Evolutionary conservation across 139 green algal species (phyloP).

Genomic region (Volvox africanus): DNA sequence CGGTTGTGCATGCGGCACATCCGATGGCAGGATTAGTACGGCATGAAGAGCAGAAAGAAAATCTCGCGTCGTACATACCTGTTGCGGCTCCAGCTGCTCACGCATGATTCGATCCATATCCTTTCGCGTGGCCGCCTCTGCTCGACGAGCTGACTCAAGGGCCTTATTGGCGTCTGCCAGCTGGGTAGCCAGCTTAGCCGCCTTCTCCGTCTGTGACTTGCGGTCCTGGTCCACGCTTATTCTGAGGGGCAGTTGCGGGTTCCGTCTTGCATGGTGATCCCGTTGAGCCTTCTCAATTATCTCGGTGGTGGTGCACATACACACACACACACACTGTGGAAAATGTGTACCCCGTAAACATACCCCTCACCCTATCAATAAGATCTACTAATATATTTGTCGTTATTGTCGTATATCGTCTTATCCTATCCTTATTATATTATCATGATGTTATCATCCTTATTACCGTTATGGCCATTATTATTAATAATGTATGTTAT

Average conservation of each 20-base stretch:
- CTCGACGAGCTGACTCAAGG: neutral
- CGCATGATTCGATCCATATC: slow-evolving; percentile 39
- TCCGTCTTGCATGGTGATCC: too few relatives aligned
- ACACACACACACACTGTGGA: too few relatives aligned
- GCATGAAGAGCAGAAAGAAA: neutral
- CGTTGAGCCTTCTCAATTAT: too few relatives aligned
- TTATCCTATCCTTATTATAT: too few relatives aligned
- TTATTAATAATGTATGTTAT: too few relatives aligned
- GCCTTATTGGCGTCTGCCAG: slow-evolving; percentile 17
- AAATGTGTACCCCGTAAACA: too few relatives aligned
- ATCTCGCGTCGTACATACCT: neutral
- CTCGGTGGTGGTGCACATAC: neutral
- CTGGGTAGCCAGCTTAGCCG: neutral
- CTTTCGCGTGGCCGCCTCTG: slow-evolving; percentile 38
- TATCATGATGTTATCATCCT: too few relatives aligned
- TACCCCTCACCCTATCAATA: too few relatives aligned
- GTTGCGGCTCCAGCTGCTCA: slow-evolving; percentile 44
- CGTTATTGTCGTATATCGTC: too few relatives aligned
- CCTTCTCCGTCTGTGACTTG: slow-evolving; percentile 33
- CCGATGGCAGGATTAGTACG: too few relatives aligned
- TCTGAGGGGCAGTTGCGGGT: slow-evolving; percentile 19
- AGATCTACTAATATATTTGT: too few relatives aligned
- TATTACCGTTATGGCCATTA: too few relatives aligned
- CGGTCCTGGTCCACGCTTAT: slow-evolving; percentile 52
- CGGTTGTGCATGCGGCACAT: neutral